Evolutionary conservation across 2,329 filamentous ascomycete species (phyloP), one percentile per base, ranked within the genome.

Genomic region (Phoma sp.): DNA sequence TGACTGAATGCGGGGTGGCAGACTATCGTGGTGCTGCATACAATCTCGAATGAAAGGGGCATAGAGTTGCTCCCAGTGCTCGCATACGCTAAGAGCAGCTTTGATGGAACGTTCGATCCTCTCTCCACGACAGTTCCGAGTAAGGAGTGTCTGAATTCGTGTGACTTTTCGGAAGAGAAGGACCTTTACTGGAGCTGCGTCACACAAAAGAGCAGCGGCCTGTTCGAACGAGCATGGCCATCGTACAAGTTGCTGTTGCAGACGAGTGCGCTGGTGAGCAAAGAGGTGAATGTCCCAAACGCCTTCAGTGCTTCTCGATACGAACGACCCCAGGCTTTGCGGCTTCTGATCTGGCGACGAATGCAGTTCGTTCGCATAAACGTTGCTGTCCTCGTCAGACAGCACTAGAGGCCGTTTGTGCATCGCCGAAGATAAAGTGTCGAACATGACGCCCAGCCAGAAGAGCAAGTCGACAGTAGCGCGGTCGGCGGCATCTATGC

Each of bases 391-490:
- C 57, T 80, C 78, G 54, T 81, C 78, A 2, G 75, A 77, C 5
- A 81, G 73, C 0, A 80, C 76, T 0, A 79, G 64, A 3, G 79
- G 76, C 1, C 78, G 76, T 44, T 78, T 74, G 45, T 81, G 77
- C 76, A 86, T 83, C 1, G 82, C 82, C 0, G 84, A 78, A 0
- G 81, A 84, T 8, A 85, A 69, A 0, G 83, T 85, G 61, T 86
- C 84, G 43, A 84, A 82, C 83, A 86, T 86, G 40, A 85, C 74
- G 0, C 80, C 81, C 15, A 86, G 72, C 84, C 84, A 86, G 62
- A 82, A 85, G 2, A 86, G 63, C 10, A 86, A 70, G 12, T 81
- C 77, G 24, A 86, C 74, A 0, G 84, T 85, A 10, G 77, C 72
- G 17, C 72, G 70, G 67, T 80, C 72, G 17, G 76, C 71, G 25